These are phyloP conservation scores for Helminthosporium solani DNA, from an alignment of 2,329 filamentous ascomycete species.

Conservation along the genomic window DNA sequence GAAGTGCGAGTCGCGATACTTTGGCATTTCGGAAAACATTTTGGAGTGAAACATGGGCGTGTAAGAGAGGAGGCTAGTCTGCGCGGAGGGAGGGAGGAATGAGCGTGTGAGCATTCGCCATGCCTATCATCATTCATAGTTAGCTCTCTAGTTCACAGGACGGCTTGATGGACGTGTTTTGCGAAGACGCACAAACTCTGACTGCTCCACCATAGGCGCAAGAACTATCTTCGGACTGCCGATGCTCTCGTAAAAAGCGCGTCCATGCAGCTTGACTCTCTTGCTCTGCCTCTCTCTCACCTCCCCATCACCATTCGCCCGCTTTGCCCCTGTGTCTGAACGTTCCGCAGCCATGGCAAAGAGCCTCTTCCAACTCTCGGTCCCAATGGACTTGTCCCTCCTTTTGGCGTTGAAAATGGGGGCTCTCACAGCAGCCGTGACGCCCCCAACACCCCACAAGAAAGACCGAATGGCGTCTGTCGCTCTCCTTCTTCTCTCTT, in stretches of 20 bases:
- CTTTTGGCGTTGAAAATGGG: background rate
- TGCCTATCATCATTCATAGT: conserved; percentile 59
- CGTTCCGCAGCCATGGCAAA: background rate
- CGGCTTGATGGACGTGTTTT: too few species aligned
- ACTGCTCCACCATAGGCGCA: conserved; percentile 98
- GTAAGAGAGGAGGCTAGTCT: conserved; percentile 72
- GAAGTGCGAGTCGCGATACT: conserved; percentile 79
- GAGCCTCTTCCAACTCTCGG: background rate
- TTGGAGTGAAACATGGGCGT: conserved; percentile 96
- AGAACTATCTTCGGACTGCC: conserved; percentile 88
- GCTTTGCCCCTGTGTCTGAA: conserved; percentile 3
- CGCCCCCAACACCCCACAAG: conserved; percentile 1
- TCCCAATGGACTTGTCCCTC: background rate
- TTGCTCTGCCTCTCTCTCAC: conserved; percentile 12
- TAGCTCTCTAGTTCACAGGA: background rate
- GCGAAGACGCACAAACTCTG: conserved; percentile 76
- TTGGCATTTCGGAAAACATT: conserved; percentile 73
- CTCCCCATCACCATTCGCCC: conserved; percentile 3
- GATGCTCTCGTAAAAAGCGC: conserved; percentile 92
- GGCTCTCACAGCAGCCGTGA: conserved; percentile 1
- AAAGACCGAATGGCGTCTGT: conserved; percentile 1
- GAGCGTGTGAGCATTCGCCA: conserved; percentile 97
- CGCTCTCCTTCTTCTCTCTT: background rate
- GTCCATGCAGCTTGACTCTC: conserved; percentile 68
- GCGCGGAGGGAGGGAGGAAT: conserved; percentile 67